Evolutionary conservation across 2,329 filamentous ascomycete genomes (phyloP).

Genomic region (Dactylellina drechsleri): DNA sequence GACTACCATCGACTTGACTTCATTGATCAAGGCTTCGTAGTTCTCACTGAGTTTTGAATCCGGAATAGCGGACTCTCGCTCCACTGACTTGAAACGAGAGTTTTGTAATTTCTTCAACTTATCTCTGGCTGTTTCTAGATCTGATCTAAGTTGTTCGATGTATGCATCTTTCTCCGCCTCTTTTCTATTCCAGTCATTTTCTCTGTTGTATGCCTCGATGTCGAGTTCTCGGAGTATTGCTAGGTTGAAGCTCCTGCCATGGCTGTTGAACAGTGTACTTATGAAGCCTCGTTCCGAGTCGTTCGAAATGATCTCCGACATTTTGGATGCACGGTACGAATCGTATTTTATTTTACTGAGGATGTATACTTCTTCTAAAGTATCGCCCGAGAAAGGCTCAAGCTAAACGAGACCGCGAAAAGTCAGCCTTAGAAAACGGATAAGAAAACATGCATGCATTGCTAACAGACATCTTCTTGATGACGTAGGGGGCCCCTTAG

Average conservation of each 20-base stretch:
- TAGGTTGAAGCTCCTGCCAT: conserved; percentile 26
- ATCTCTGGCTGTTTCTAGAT: conserved; percentile 37
- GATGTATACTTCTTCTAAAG: conserved; percentile 1
- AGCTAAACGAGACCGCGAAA: conserved; percentile 8
- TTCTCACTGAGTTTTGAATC: conserved; percentile 35
- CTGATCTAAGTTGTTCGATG: conserved; percentile 22
- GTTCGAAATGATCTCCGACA: conserved; percentile 27
- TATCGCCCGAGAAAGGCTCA: conserved; percentile 8
- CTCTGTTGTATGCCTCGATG: conserved; percentile 31
- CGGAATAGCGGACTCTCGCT: conserved; percentile 32
- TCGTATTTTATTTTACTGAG: conserved; percentile 16
- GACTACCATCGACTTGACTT: conserved; percentile 37
- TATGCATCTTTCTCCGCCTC: conserved; percentile 30
- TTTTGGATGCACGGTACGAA: conserved; percentile 20
- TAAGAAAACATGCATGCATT: conserved; percentile 2
- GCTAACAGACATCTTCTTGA: conserved; percentile 48
- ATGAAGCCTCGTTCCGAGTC: conserved; percentile 24
- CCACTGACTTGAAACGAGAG: conserved; percentile 48
- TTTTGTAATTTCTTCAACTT: conserved; percentile 37
- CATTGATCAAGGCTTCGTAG: conserved; percentile 28
- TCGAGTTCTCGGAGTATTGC: conserved; percentile 34
- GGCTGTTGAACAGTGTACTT: conserved; percentile 34
- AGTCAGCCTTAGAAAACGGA: conserved; percentile 29
- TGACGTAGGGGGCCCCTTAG: conserved; percentile 25
- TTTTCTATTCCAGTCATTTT: conserved; percentile 16